Evolutionary conservation across 1,284 basidiomycete genomes (phyloP).

Genomic region (Leccinum griseonigrum): DNA sequence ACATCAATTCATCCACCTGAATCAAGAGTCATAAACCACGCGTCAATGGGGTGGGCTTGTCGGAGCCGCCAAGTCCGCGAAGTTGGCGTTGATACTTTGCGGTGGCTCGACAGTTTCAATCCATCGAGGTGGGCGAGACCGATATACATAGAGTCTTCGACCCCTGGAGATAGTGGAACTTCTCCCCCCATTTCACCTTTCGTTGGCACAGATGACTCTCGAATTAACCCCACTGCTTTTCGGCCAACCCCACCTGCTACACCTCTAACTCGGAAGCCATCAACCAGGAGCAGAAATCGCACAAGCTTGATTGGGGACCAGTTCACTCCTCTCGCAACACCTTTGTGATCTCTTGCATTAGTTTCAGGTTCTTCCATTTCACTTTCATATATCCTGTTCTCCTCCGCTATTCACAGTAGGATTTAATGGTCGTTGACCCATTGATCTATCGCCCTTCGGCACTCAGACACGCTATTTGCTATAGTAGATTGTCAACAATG

Average conservation of each 20-base stretch:
- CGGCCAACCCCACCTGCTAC: conserved; percentile 49
- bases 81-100: conserved; percentile 55
- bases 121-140: conserved; percentile 37
- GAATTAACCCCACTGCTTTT: conserved; percentile 35
- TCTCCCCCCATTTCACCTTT: conserved; percentile 15
- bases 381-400: conserved; percentile 1
- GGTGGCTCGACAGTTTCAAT: conserved; percentile 63
- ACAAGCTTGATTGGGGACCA: conserved; percentile 43
- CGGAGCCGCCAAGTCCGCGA: conserved; percentile 58
- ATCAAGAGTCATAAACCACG: conserved; percentile 38
- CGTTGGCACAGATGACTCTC: conserved; percentile 27
- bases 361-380: conserved; percentile 3
- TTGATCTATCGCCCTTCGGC: conserved; percentile 4
- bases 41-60: conserved; percentile 52
- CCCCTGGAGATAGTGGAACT: conserved; percentile 39
- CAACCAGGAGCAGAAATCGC: conserved; percentile 53
- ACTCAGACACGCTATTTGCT: conserved; percentile 5
- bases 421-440: conserved; percentile 1
- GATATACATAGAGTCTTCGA: conserved; percentile 37
- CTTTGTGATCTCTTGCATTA: conserved; percentile 9
- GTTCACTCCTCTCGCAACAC: conserved; percentile 19
- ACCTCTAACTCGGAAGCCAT: conserved; percentile 65
- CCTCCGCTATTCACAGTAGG: background rate
- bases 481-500: conserved; percentile 11
- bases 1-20: conserved; percentile 33